Percentiles rank a stretch among this genome's conserved stretches.
phyloP scores from a whole-genome alignment of 257 asterid genomes.

The Nyctanthes arbortristis region DNA sequence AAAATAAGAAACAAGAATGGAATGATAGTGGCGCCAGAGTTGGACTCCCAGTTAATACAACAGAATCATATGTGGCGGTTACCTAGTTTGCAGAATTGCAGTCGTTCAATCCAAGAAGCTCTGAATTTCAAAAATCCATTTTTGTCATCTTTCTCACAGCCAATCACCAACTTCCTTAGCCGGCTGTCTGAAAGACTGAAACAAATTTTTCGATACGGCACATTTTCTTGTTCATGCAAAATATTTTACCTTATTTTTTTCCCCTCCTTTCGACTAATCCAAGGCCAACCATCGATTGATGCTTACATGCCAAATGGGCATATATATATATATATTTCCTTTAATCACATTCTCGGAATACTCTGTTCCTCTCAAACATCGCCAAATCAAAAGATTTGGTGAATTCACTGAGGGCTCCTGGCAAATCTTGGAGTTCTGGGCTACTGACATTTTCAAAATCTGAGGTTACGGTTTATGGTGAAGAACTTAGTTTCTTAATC shows the following conservation, averaged over 20 bases:
- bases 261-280: conserved; percentile 24
- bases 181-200: conserved; percentile 8
- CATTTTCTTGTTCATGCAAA: conserved; percentile 7
- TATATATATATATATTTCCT: conserved; percentile 11
- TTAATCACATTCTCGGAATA: conserved; percentile 15
- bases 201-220: neutral
- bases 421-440: neutral
- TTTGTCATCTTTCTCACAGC: conserved; percentile 3
- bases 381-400: conserved; percentile 15
- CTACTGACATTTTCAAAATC: neutral
- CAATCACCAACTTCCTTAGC: conserved; percentile 8
- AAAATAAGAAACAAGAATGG: too few species aligned
- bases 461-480: neutral
- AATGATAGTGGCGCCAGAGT: too few species aligned
- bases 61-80: conserved; percentile 11
- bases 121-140: too few species aligned
- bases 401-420: neutral
- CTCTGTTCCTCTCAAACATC: conserved; percentile 21
- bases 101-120: neutral
- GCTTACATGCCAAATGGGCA: neutral
- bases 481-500: neutral
- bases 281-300: conserved; percentile 11
- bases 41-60: too few species aligned
- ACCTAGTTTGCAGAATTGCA: neutral
- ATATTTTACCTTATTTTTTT: neutral